Conservation (phyloP, 2,329 filamentous ascomycete genomes). For the Fusarium compactum region DNA sequence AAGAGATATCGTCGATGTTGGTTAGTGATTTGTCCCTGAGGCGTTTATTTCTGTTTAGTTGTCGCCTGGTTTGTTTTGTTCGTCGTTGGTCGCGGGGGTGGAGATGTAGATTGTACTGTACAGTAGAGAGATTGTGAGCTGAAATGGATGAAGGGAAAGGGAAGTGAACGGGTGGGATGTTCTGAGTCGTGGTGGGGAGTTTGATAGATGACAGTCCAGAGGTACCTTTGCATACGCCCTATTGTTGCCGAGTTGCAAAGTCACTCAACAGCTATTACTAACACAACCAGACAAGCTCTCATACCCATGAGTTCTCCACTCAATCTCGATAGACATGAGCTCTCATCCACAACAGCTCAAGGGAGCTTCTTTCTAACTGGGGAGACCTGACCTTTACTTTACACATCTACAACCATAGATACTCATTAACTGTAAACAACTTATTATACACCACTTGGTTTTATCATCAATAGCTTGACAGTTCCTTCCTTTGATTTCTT, state of each 20-base stretch:
- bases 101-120: constrained; percentile 15
- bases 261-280: constrained; percentile 2
- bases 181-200: constrained; percentile 18
- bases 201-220: constrained; percentile 9
- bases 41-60: constrained; percentile 1
- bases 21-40: background rate
- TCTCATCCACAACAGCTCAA: constrained; percentile 19
- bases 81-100: constrained; percentile 38
- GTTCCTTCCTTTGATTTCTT: background rate
- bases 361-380: constrained; percentile 19
- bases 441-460: background rate
- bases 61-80: constrained; percentile 16
- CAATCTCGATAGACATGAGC: constrained; percentile 30
- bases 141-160: constrained; percentile 32
- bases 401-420: background rate
- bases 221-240: background rate
- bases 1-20: constrained; percentile 2
- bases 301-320: constrained; percentile 25
- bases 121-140: constrained; percentile 18
- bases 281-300: constrained; percentile 13
- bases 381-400: background rate
- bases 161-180: constrained; percentile 30
- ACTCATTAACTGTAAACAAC: background rate
- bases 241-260: fast-evolving
- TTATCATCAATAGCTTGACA: background rate